phyloP scores from a whole-genome alignment of 306 rosid species.

The Prunus dulcis region DNA sequence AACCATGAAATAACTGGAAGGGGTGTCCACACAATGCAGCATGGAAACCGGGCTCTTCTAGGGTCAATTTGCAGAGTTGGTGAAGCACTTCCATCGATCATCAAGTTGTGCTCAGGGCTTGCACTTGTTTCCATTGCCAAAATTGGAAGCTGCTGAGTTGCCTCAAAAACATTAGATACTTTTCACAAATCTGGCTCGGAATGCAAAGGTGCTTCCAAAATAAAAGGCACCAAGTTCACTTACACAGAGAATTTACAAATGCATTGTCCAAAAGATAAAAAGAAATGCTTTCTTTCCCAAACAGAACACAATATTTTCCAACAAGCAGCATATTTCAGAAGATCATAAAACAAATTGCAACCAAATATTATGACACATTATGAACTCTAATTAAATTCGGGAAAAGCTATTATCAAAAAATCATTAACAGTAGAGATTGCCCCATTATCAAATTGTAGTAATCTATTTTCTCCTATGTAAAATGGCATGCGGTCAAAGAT shows the following conservation, averaged over 20 bases:
- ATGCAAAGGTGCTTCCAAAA: not conserved
- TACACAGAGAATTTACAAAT: not conserved
- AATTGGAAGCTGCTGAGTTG: constrained; percentile 19
- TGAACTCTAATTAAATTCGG: not conserved
- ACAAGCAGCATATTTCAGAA: constrained; percentile 4
- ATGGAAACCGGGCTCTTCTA: constrained; percentile 69
- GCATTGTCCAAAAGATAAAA: not conserved
- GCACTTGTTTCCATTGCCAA: constrained; percentile 56
- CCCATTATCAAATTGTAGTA: not conserved
- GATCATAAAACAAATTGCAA: not conserved
- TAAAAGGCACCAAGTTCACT: not conserved
- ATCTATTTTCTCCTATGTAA: not conserved
- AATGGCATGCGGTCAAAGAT: not conserved
- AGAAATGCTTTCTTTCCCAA: not conserved
- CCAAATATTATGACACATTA: not conserved
- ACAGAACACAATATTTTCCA: not conserved
- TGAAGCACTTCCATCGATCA: constrained; percentile 42
- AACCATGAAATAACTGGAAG: constrained; percentile 94
- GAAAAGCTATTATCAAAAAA: not conserved
- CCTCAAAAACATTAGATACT: constrained; percentile 7
- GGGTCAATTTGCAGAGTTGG: constrained; percentile 70
- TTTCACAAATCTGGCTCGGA: not conserved
- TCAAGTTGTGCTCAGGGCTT: constrained; percentile 46
- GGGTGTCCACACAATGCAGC: constrained; percentile 96
- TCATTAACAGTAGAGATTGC: not conserved